A percentile compares a stretch with the other conserved stretches of the same genome.
These are phyloP conservation scores for Trifolium fragiferum DNA, from an alignment of 306 rosid genomes.

Conservation along the genomic window DNA sequence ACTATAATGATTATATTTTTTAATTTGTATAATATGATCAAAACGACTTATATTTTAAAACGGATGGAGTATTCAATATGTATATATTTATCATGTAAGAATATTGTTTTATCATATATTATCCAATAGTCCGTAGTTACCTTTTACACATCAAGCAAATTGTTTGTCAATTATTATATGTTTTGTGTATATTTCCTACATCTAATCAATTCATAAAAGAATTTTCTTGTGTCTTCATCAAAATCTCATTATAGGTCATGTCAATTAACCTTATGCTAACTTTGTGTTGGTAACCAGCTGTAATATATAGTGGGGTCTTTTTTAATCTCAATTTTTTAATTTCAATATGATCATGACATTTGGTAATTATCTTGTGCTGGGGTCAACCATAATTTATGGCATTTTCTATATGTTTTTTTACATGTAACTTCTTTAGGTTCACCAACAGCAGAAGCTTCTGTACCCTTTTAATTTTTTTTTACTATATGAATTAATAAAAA, in stretches of 20 bases:
- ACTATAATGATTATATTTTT: no score
- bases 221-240: constrained; percentile 41
- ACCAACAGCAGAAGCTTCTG: constrained; percentile 80
- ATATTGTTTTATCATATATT: no score
- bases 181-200: constrained; percentile 50
- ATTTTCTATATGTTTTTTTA: constrained; percentile 48
- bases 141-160: no score
- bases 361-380: constrained; percentile 47
- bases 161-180: constrained; percentile 8
- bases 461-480: constrained; percentile 44
- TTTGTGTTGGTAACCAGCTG: constrained; percentile 93
- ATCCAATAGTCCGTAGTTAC: no score
- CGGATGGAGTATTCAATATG: no score
- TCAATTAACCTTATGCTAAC: constrained; percentile 62
- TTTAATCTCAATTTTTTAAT: constrained; percentile 49
- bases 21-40: no score
- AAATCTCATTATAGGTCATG: constrained; percentile 59
- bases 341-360: constrained; percentile 68
- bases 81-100: no score
- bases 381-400: constrained; percentile 84
- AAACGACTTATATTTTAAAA: no score
- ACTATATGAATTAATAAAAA: constrained; percentile 46
- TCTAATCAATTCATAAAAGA: constrained; percentile 55
- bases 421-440: constrained; percentile 57
- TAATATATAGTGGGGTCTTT: constrained; percentile 59